Evolutionary conservation across 2,329 filamentous ascomycete genomes (phyloP), one percentile per base, ranked within the genome.

Genomic region (Geosmithia flava): DNA sequence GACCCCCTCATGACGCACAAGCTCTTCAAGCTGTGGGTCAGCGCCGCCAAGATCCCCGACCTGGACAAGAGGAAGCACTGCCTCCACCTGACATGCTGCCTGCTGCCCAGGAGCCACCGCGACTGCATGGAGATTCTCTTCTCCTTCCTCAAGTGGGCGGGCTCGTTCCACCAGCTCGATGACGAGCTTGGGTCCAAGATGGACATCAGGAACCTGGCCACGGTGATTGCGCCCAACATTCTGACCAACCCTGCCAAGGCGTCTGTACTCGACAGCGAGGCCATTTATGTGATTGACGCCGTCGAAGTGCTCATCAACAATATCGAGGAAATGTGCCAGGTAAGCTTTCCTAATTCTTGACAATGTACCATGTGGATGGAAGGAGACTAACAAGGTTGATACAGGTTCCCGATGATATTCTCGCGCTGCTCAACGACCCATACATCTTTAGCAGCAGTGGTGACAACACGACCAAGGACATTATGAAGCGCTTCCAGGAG

Each of bases 161-260:
- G 90, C 4, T 95, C 90, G 2, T 98, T 98, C 71, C 91, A 94
- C 53, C 90, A 96, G 60, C 83, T 98, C 15, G 93, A 98, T 57
- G 93, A 98, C 59, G 93, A 98, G 62, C 86, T 85, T 20, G 93
- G 93, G 23, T 96, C 91, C 56, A 96, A 97, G 74, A 98, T 98
- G 93, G 93, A 98, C 62, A 86, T 95, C 47, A 89, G 95, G 70
- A 98, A 98, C 60, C 76, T 98, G 53, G 88, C 93, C 3, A 97
- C 94, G 3, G 93, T 98, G 53, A 96, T 98, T 64, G 90, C 91
- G 5, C 93, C 93, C 0, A 98, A 98, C 58, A 88, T 98, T 52
- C 75, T 96, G 13, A 90, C 86, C 56, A 86, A 83, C 54, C 73
- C 72, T 54, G 68, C 76, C 42, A 85, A 83, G 61, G 75, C 74